Evolutionary conservation across 2,329 filamentous ascomycete genomes (phyloP).

Genomic region (Periconia macrospinosa): DNA sequence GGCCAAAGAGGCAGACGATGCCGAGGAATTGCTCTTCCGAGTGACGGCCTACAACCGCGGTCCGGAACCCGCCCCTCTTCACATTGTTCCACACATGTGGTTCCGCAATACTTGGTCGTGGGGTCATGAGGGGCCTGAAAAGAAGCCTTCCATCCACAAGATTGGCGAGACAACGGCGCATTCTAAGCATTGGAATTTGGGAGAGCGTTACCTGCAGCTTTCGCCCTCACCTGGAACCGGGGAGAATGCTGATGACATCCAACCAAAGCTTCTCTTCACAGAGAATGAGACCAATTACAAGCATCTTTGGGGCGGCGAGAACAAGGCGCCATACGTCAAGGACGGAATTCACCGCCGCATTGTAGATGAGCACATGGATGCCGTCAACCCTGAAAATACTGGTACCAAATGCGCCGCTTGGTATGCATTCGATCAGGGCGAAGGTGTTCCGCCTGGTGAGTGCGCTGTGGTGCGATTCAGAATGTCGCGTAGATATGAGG

Average conservation of each 20-base stretch:
- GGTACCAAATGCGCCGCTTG: conserved; percentile 91
- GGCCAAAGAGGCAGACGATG: conserved; percentile 89
- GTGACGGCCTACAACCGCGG: conserved; percentile 96
- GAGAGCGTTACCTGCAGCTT: conserved; percentile 79
- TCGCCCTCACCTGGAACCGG: conserved; percentile 89
- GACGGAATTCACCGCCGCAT: conserved; percentile 92
- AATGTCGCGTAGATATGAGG: conserved; percentile 73
- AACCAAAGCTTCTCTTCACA: conserved; percentile 85
- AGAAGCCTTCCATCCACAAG: conserved; percentile 77
- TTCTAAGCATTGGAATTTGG: conserved; percentile 78
- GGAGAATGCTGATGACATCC: conserved; percentile 75
- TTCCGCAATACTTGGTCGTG: conserved; percentile 98
- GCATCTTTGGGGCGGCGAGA: conserved; percentile 71
- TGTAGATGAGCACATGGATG: conserved; percentile 76
- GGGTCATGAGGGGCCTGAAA: conserved; percentile 74
- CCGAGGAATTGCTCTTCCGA: conserved; percentile 89
- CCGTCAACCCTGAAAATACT: conserved; percentile 75
- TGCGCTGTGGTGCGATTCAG: conserved; percentile 95
- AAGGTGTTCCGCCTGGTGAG: conserved; percentile 84
- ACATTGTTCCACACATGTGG: conserved; percentile 94
- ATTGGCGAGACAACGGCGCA: conserved; percentile 69
- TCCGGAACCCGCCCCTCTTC: conserved; percentile 83
- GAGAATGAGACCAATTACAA: conserved; percentile 94
- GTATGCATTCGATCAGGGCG: conserved; percentile 88
- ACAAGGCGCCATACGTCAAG: conserved; percentile 84